Percentiles rank a stretch among this genome's conserved stretches.
Evolutionary conservation across 176 grass and related monocot genomes (phyloP).

Genomic region (Oryza coarctata): DNA sequence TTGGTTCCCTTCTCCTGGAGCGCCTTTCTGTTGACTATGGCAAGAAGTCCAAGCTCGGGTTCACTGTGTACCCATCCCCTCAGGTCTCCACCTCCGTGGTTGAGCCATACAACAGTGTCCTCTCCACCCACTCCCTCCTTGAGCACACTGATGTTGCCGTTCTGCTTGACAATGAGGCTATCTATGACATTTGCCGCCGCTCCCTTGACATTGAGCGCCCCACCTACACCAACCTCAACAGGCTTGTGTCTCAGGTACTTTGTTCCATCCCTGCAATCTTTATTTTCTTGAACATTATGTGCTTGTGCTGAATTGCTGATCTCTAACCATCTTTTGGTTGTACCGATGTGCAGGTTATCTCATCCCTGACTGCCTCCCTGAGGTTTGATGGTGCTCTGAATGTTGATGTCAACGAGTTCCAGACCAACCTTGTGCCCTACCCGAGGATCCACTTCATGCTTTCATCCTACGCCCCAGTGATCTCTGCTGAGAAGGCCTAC

Average conservation of each 20-base stretch:
- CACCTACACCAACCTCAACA: conserved; percentile 62
- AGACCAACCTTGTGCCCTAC: conserved; percentile 56
- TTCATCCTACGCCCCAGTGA: conserved; percentile 51
- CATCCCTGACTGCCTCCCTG: conserved; percentile 52
- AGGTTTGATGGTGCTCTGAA: conserved; percentile 65
- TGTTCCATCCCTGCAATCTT: neutral
- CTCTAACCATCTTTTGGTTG: too few relatives aligned
- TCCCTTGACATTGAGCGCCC: conserved; percentile 66
- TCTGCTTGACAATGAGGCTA: conserved; percentile 51
- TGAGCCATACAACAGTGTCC: conserved; percentile 66
- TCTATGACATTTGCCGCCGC: conserved; percentile 60
- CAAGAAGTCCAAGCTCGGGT: conserved; percentile 64
- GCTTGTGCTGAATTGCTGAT: too few relatives aligned
- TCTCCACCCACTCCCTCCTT: conserved; percentile 56
- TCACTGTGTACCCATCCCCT: conserved; percentile 61
- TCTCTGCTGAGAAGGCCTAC: conserved; percentile 59
- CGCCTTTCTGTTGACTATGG: conserved; percentile 55
- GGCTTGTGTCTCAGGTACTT: conserved; percentile 56
- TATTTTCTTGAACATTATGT: neutral
- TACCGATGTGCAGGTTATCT: conserved; percentile 37
- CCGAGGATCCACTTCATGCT: conserved; percentile 67
- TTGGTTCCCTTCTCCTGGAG: conserved; percentile 58
- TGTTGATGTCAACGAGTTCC: conserved; percentile 54
- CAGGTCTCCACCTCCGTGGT: conserved; percentile 65
- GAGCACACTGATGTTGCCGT: conserved; percentile 55